These are phyloP conservation scores for Gentiana macrophylla DNA, from an alignment of 257 asterid species.

Conservation along the genomic window DNA sequence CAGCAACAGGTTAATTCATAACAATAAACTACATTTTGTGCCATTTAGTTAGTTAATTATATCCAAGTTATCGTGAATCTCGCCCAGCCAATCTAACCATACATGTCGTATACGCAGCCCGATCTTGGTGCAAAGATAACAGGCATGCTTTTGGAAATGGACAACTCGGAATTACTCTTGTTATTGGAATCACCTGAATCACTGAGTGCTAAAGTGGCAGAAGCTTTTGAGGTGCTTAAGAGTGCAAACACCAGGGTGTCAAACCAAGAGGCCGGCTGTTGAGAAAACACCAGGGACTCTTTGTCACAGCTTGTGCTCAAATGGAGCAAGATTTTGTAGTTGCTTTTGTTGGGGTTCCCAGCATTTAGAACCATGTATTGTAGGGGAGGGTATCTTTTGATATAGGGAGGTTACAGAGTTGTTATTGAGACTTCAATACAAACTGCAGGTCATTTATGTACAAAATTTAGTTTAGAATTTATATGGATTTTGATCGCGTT, in stretches of 20 bases:
- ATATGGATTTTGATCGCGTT: too few relatives aligned
- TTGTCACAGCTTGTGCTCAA: conserved; percentile 1
- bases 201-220: conserved; percentile 57
- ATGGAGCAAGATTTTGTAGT: conserved; percentile 5
- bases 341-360: not conserved
- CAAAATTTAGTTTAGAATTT: too few relatives aligned
- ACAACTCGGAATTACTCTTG: conserved; percentile 54
- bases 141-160: conserved; percentile 96
- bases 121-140: conserved; percentile 69
- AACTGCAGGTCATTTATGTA: too few relatives aligned
- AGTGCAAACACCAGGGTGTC: conserved; percentile 41
- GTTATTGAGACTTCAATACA: too few relatives aligned
- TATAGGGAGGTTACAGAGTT: too few relatives aligned
- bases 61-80: too few relatives aligned
- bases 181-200: conserved; percentile 68
- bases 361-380: too few relatives aligned
- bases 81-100: not conserved
- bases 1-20: conserved; percentile 53
- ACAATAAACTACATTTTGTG: too few relatives aligned
- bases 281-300: too few relatives aligned
- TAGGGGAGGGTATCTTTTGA: too few relatives aligned
- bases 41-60: too few relatives aligned
- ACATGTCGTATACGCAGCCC: conserved; percentile 35
- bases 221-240: conserved; percentile 63
- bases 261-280: conserved; percentile 35